Evolutionary conservation across 2,329 filamentous ascomycete genomes (phyloP).

Genomic region (Bimuria novae-zelandiae): DNA sequence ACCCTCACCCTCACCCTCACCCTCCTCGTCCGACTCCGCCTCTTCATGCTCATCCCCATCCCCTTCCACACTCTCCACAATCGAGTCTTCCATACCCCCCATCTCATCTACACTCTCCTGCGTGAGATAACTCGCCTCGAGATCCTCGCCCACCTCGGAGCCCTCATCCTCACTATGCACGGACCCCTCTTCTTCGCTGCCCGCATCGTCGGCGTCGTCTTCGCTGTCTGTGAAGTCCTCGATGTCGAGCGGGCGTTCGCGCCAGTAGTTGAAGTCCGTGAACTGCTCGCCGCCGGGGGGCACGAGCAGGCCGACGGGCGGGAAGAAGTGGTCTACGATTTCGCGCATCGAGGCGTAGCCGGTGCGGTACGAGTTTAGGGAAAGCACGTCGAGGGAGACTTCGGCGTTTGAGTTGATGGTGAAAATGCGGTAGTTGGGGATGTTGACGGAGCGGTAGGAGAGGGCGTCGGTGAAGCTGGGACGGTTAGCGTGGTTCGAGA

Average conservation of each 20-base stretch:
- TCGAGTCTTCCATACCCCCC: slow-evolving; percentile 51
- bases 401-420: slow-evolving; percentile 99
- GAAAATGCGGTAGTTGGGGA: slow-evolving; percentile 92
- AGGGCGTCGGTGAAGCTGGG: slow-evolving; percentile 81
- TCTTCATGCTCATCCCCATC: slow-evolving; percentile 31
- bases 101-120: slow-evolving; percentile 55
- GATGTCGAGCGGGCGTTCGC: slow-evolving; percentile 79
- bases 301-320: slow-evolving; percentile 83
- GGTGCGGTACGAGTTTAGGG: slow-evolving; percentile 91
- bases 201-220: slow-evolving; percentile 51
- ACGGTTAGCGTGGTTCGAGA: background rate
- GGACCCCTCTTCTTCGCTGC: slow-evolving; percentile 53
- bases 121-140: slow-evolving; percentile 63
- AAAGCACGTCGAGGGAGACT: slow-evolving; percentile 86
- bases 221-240: slow-evolving; percentile 90
- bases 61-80: slow-evolving; percentile 56
- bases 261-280: slow-evolving; percentile 97
- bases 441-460: slow-evolving; percentile 93
- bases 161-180: slow-evolving; percentile 58
- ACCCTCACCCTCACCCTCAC: slow-evolving; percentile 21
- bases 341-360: slow-evolving; percentile 97
- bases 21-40: slow-evolving; percentile 29
- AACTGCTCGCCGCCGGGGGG: slow-evolving; percentile 91
- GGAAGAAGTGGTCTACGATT: slow-evolving; percentile 94
- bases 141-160: slow-evolving; percentile 50